These are phyloP conservation scores for Danielozyma ontarioensis DNA, from an alignment of 805 yeast species.

Conservation along the genomic window DNA sequence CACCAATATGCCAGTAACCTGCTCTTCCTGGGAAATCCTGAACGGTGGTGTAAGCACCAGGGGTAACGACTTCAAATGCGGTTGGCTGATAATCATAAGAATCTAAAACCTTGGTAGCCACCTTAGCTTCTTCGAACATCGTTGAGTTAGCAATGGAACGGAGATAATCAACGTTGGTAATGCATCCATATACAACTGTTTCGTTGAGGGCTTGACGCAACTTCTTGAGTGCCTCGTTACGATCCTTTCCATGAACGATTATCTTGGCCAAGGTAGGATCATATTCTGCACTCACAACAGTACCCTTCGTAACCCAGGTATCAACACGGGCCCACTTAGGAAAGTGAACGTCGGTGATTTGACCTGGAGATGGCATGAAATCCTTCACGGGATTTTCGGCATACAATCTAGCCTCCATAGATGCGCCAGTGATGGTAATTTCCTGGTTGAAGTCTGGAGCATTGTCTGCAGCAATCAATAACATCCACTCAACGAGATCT, in stretches of 20 bases:
- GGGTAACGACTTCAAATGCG: slow-evolving; percentile 78
- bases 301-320: slow-evolving; percentile 89
- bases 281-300: slow-evolving; percentile 83
- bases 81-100: slow-evolving; percentile 71
- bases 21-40: slow-evolving; percentile 95
- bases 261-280: slow-evolving; percentile 96
- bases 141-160: slow-evolving; percentile 76
- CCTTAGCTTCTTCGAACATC: slow-evolving; percentile 79
- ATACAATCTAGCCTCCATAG: slow-evolving; percentile 94
- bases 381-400: slow-evolving; percentile 97
- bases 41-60: slow-evolving; percentile 88
- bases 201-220: slow-evolving; percentile 78
- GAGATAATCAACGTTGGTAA: slow-evolving; percentile 85
- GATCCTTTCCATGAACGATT: slow-evolving; percentile 87
- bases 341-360: slow-evolving; percentile 75
- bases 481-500: slow-evolving; percentile 97
- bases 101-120: slow-evolving; percentile 86
- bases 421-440: slow-evolving; percentile 70
- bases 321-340: slow-evolving; percentile 93
- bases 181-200: slow-evolving; percentile 83
- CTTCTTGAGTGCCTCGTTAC: slow-evolving; percentile 76
- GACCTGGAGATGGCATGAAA: slow-evolving; percentile 96
- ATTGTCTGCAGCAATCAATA: slow-evolving; percentile 80
- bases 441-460: slow-evolving; percentile 71
- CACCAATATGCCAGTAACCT: slow-evolving; percentile 88